These are phyloP conservation scores for Guadua angustifolia DNA, from an alignment of 176 grass and related monocot genomes.

Conservation along the genomic window DNA sequence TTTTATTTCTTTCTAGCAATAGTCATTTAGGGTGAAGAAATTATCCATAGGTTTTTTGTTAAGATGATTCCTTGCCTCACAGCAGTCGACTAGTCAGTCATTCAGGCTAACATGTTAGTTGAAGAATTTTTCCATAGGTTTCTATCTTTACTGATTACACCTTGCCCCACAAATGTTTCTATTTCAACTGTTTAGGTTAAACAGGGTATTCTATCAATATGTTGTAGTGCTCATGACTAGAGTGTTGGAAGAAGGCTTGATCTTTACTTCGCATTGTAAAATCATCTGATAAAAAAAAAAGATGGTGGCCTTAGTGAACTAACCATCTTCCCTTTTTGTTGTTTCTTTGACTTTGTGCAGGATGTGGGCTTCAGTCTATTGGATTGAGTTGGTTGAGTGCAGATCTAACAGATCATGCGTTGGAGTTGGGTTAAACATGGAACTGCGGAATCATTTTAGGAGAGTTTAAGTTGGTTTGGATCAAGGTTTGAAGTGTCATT, in stretches of 20 bases:
- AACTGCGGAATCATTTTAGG: neutral
- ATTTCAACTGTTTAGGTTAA: neutral
- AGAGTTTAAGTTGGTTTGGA: neutral
- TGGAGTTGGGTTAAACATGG: neutral
- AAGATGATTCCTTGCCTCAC: neutral
- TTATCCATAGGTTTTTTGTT: neutral
- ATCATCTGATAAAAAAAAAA: neutral
- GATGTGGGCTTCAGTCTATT: neutral
- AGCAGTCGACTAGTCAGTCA: too few relatives aligned
- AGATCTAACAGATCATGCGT: neutral
- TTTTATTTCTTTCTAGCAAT: neutral
- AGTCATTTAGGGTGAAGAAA: neutral
- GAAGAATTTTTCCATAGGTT: too few relatives aligned
- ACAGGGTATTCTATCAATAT: neutral
- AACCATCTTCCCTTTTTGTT: neutral
- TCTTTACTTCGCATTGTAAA: neutral
- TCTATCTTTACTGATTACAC: neutral
- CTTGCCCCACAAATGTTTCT: neutral
- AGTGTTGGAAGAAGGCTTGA: neutral
- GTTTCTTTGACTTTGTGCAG: neutral
- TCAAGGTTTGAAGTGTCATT: neutral
- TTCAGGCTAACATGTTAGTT: neutral
- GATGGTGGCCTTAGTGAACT: neutral
- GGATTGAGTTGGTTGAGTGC: neutral
- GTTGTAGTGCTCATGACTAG: neutral